Base-by-base conservation (phyloP, 352 stramenopile genomes). In the Phytophthora pluvialis region DNA sequence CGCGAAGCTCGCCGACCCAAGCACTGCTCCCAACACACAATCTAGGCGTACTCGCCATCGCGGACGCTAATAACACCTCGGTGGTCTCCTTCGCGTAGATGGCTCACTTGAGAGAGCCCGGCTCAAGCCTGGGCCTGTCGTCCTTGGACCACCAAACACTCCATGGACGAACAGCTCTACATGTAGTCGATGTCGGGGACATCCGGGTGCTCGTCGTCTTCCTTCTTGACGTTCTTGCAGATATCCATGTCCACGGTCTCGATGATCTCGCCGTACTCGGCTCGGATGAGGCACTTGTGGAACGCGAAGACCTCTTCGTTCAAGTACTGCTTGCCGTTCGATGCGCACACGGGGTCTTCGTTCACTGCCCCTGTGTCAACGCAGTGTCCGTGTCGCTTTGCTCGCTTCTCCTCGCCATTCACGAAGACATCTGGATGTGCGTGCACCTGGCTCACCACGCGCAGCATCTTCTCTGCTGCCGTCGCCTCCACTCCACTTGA, bases 221-320 rank as follows among this genome's bases (percentile, higher is more conserved):
- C 70, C 42, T 75, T 63, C 52, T 76, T 52, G 18, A 53, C 72
- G 28, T 73, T 63, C 10, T 59, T 57, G 54, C 74, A 86, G 15
- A 77, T 54, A 11, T 70, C 60, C 72, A 86, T 87, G 71, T 78
- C 71, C 40, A 78, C 64, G 15, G 77, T 43, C 48, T 71, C 56
- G 15, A 90, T 61, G 40, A 71, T 65, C 35, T 66, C 54, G 8
- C 69, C 70, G 5, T 72, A 62, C 13, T 76, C 43, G 21, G 66
- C 47, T 21, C 62, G 36, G 18, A 71, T 66, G 13, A 84, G 44
- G 61, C 81, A 90, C 67, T 86, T 68, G 38, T 87, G 67, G 62
- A 83, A 90, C 44, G 52, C 32, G 38, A 88, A 81, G 8, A 87
- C 70, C n/a, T 81, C 80, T 39, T 60, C 42, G 59, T 90, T 90